These are phyloP conservation scores for Cyberlindnera mississippiensis DNA, from an alignment of 805 yeast species.

Conservation along the genomic window DNA sequence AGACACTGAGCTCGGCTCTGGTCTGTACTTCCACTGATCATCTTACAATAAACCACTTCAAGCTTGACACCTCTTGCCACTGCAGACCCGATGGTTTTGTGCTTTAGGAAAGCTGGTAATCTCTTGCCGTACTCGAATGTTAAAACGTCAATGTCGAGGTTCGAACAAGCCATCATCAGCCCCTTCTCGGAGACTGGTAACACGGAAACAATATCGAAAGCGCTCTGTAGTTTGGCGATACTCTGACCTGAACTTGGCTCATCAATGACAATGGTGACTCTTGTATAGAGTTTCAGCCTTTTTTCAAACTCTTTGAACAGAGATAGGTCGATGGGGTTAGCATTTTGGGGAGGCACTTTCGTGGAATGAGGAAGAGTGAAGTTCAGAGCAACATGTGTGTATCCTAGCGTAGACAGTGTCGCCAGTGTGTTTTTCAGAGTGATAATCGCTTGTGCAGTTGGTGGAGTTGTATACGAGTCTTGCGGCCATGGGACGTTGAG, in stretches of 20 bases:
- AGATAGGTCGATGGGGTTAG: slow-evolving; percentile 40
- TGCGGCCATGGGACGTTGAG: slow-evolving; percentile 75
- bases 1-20: slow-evolving; percentile 56
- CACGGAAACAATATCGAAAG: slow-evolving; percentile 78
- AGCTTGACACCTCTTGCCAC: slow-evolving; percentile 76
- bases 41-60: slow-evolving; percentile 67
- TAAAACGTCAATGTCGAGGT: slow-evolving; percentile 76
- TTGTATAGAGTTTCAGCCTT: slow-evolving; percentile 50
- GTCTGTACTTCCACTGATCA: slow-evolving; percentile 36
- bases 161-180: slow-evolving; percentile 66
- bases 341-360: slow-evolving; percentile 8
- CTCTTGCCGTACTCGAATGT: slow-evolving; percentile 64
- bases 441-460: slow-evolving; percentile 39
- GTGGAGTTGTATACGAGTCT: slow-evolving; percentile 39
- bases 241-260: slow-evolving; percentile 77
- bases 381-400: slow-evolving; percentile 74
- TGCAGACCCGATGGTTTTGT: slow-evolving; percentile 81
- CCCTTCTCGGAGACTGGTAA: slow-evolving; percentile 79
- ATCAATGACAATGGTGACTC: slow-evolving; percentile 72
- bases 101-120: slow-evolving; percentile 74
- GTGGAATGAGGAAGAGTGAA: slow-evolving; percentile 37
- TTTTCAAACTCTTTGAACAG: slow-evolving; percentile 24
- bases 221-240: slow-evolving; percentile 35
- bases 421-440: slow-evolving; percentile 46
- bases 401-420: slow-evolving; percentile 59